Conservation (phyloP, 2,329 filamentous ascomycete genomes). For the Ascochyta lentis region DNA sequence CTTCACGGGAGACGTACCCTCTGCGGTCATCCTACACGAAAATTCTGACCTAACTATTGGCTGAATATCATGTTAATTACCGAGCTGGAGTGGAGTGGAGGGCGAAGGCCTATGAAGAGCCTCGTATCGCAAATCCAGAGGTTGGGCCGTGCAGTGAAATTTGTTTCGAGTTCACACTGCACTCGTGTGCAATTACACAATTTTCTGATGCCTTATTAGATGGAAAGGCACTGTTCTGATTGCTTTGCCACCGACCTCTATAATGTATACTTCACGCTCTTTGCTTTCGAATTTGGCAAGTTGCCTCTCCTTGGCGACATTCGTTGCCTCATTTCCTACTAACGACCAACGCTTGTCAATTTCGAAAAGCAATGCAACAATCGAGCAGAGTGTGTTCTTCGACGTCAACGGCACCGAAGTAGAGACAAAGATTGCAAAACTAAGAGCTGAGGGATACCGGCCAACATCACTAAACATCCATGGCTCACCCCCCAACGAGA, state of each 20-base stretch:
- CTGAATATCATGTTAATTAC: no score
- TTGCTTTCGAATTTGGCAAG: background rate
- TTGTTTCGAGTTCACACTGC: background rate
- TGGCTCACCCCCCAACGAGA: conserved; percentile 20
- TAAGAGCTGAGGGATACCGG: conserved; percentile 26
- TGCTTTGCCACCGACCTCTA: background rate
- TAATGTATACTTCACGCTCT: conserved; percentile 16
- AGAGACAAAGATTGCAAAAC: conserved; percentile 8
- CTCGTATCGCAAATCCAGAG: background rate
- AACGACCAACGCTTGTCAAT: background rate
- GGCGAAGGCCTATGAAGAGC: background rate
- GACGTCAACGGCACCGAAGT: conserved; percentile 12
- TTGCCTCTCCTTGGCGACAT: conserved; percentile 13
- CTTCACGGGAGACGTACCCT: no score
- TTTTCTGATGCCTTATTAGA: background rate
- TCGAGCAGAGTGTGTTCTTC: conserved; percentile 21
- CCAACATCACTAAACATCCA: conserved; percentile 24
- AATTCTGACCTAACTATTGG: no score
- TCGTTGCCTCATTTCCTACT: conserved; percentile 15
- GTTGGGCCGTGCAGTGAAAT: conserved; percentile 1
- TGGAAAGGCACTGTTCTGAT: background rate
- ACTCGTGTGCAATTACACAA: background rate
- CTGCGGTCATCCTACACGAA: no score
- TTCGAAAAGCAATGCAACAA: conserved; percentile 19
- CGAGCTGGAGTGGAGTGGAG: no score